Conservation (phyloP, 345 rosid species). For the Schrenkiella parvula region DNA sequence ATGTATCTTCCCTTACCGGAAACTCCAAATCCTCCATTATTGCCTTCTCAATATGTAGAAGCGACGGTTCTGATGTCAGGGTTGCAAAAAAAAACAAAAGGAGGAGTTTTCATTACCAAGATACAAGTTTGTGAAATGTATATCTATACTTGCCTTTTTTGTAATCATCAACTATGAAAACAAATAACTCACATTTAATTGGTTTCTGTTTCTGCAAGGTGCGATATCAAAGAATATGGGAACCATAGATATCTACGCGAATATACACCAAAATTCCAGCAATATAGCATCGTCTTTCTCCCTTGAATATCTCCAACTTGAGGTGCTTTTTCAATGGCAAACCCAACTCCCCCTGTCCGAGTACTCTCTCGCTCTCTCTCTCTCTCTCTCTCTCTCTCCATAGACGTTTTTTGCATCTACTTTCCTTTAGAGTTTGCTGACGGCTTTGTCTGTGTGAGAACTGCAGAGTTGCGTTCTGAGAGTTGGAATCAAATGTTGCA, state of each 20-base stretch:
- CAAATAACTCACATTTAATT: neutral
- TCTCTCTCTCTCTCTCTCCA: neutral
- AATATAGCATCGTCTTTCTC: neutral
- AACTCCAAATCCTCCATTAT: slow-evolving; percentile 17
- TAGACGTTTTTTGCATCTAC: neutral
- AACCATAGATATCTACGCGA: neutral
- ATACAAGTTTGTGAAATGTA: neutral
- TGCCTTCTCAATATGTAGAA: neutral
- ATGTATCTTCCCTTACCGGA: neutral
- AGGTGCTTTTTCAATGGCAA: slow-evolving; percentile 1
- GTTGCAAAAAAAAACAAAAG: neutral
- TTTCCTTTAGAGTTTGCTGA: neutral
- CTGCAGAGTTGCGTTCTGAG: slow-evolving; percentile 20
- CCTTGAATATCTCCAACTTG: neutral
- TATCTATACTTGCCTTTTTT: neutral
- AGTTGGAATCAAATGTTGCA: slow-evolving; percentile 26
- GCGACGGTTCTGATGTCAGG: neutral
- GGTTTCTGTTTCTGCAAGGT: neutral
- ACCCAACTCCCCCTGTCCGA: neutral
- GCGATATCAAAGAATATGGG: slow-evolving; percentile 5
- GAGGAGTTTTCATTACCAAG: neutral
- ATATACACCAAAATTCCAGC: neutral
- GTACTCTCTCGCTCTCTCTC: neutral
- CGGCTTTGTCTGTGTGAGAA: neutral
- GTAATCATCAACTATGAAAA: neutral